phyloP scores from a whole-genome alignment of 139 green algal species.

The Trebouxia sp. region DNA sequence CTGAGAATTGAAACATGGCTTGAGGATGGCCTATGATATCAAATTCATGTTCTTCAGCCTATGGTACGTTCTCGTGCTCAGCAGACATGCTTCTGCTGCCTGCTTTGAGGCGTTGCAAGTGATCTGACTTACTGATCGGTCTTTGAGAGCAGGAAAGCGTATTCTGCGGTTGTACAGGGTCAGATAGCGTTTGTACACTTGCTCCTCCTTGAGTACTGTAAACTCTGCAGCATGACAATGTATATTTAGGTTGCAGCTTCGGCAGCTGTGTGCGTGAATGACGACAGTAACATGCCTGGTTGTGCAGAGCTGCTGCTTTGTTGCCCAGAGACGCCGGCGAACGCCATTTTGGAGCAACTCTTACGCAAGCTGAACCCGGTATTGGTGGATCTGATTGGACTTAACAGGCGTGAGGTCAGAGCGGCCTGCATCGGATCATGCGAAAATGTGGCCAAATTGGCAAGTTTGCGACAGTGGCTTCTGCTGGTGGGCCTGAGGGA shows the following conservation, averaged over 20 bases:
- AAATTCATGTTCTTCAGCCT: constrained; percentile 60
- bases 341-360: too few relatives aligned
- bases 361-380: too few relatives aligned
- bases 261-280: too few relatives aligned
- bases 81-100: neutral
- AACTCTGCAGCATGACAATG: constrained; percentile 11
- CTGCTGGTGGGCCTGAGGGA: too few relatives aligned
- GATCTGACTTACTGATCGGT: neutral
- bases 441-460: too few relatives aligned
- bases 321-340: too few relatives aligned
- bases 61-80: neutral
- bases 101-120: neutral
- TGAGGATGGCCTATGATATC: constrained; percentile 80
- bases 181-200: constrained; percentile 58
- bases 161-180: constrained; percentile 63
- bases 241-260: neutral
- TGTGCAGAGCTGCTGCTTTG: too few relatives aligned
- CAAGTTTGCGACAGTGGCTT: too few relatives aligned
- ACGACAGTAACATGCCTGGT: too few relatives aligned
- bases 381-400: too few relatives aligned
- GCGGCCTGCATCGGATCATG: too few relatives aligned
- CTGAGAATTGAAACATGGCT: constrained; percentile 66
- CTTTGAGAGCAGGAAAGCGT: constrained; percentile 40
- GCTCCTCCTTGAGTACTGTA: constrained; percentile 44
- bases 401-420: too few relatives aligned